Evolutionary conservation across 148 eudicot genomes (phyloP).

Genomic region (Spergularia bocconei): DNA sequence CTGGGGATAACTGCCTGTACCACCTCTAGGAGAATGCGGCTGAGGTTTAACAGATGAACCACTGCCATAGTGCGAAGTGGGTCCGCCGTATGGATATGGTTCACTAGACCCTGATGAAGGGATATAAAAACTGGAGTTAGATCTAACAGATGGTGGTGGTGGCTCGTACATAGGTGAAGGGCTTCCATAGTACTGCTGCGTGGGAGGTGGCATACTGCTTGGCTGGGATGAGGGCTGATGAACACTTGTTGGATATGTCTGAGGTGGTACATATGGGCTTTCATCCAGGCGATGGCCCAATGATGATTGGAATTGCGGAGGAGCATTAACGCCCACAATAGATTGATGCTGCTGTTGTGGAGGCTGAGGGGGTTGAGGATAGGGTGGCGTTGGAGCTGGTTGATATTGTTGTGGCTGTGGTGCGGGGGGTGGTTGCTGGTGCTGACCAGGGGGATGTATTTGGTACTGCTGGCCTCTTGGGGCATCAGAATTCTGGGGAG

Average conservation of each 20-base stretch:
- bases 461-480: conserved; percentile 53
- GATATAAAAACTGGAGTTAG: conserved; percentile 51
- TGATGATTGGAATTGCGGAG: conserved; percentile 35
- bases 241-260: conserved; percentile 40
- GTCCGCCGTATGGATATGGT: conserved; percentile 51
- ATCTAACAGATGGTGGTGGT: conserved; percentile 44
- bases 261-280: conserved; percentile 44
- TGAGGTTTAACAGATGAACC: conserved; percentile 57
- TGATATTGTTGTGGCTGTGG: conserved; percentile 49
- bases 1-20: conserved; percentile 53
- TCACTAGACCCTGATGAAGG: conserved; percentile 53
- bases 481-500: conserved; percentile 45
- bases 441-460: conserved; percentile 51
- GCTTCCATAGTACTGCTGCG: conserved; percentile 56
- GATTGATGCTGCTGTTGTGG: conserved; percentile 53
- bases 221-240: conserved; percentile 43
- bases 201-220: conserved; percentile 38
- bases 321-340: conserved; percentile 33
- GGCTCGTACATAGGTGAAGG: conserved; percentile 60
- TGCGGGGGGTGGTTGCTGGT: conserved; percentile 35
- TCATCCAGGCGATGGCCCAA: conserved; percentile 58
- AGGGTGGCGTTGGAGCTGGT: conserved; percentile 40
- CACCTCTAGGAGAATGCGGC: conserved; percentile 43
- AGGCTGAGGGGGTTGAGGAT: conserved; percentile 47
- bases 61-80: conserved; percentile 59